Conservation (phyloP, 371 early-diverging fungal species). For the Mortierella polycephala region DNA sequence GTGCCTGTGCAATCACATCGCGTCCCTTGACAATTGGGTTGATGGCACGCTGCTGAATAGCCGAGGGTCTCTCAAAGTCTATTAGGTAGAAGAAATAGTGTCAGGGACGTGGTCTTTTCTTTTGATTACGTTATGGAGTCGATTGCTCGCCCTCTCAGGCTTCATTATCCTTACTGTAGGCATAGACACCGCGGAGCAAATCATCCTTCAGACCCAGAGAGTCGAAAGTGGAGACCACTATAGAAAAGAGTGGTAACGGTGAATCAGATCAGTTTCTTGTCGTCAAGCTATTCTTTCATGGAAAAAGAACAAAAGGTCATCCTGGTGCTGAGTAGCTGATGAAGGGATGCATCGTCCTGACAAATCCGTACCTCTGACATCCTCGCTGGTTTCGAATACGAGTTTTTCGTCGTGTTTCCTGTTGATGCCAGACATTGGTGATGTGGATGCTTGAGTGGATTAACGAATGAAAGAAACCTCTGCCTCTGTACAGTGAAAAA, state of each 20-base stretch:
- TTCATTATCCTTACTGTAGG: slow-evolving; percentile 74
- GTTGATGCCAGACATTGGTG: slow-evolving; percentile 51
- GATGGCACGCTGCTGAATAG: slow-evolving; percentile 99
- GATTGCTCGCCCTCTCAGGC: background rate
- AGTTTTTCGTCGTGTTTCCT: slow-evolving; percentile 68
- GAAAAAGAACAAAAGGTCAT: background rate
- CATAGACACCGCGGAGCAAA: slow-evolving; percentile 97
- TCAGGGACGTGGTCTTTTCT: background rate
- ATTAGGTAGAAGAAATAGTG: slow-evolving; percentile 2
- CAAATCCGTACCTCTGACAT: slow-evolving; percentile 58
- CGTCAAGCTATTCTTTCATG: background rate
- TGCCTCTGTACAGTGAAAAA: background rate
- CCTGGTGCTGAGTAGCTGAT: background rate
- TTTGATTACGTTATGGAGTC: background rate
- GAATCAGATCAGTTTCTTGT: background rate
- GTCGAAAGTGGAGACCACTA: slow-evolving; percentile 91
- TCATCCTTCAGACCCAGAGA: slow-evolving; percentile 94
- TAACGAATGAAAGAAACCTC: background rate
- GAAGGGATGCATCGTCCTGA: background rate
- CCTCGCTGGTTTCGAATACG: slow-evolving; percentile 74
- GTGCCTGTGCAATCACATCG: slow-evolving; percentile 99
- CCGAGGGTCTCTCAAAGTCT: slow-evolving; percentile 92
- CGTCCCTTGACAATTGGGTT: slow-evolving; percentile 91
- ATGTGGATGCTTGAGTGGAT: slow-evolving; percentile 1
- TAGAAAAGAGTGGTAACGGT: slow-evolving; percentile 5